Evolutionary conservation across 106 monocot genomes (phyloP).

Genomic region (Dactylorhiza incarnata): DNA sequence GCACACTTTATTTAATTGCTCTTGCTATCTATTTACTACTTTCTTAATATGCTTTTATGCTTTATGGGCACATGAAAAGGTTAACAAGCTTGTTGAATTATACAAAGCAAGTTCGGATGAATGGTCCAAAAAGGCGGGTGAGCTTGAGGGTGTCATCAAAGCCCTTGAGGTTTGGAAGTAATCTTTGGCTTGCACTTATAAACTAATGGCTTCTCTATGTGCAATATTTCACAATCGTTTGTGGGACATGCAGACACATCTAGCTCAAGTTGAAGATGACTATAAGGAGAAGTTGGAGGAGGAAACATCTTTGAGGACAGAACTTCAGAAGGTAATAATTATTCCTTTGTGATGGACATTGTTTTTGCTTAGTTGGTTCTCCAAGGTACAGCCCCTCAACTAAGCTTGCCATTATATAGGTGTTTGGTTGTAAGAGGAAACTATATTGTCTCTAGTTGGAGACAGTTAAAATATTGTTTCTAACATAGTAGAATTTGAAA

Average conservation of each 20-base stretch:
- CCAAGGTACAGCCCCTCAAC: background rate
- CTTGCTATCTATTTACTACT: background rate
- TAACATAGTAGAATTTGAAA: background rate
- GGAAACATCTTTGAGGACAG: slow-evolving; percentile 42
- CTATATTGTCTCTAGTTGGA: background rate
- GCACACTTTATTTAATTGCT: background rate
- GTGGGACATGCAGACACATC: slow-evolving; percentile 51
- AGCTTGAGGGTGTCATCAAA: slow-evolving; percentile 96
- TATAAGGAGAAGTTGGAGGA: slow-evolving; percentile 81
- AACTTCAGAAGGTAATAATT: slow-evolving; percentile 57
- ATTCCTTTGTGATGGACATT: background rate
- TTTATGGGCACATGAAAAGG: slow-evolving; percentile 26
- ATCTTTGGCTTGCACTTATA: background rate
- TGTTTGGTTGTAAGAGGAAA: background rate
- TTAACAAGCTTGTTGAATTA: slow-evolving; percentile 78
- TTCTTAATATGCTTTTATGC: background rate
- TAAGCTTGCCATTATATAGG: background rate
- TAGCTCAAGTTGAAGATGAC: slow-evolving; percentile 78
- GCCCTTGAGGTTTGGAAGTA: slow-evolving; percentile 67
- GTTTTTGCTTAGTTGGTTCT: background rate
- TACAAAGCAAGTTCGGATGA: slow-evolving; percentile 90
- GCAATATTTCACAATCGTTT: background rate
- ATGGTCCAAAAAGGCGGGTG: slow-evolving; percentile 89
- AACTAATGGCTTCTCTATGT: background rate
- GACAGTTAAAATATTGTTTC: background rate